phyloP scores from a whole-genome alignment of 495 filamentous ascomycete genomes.

The Aspergillus wentii region DNA sequence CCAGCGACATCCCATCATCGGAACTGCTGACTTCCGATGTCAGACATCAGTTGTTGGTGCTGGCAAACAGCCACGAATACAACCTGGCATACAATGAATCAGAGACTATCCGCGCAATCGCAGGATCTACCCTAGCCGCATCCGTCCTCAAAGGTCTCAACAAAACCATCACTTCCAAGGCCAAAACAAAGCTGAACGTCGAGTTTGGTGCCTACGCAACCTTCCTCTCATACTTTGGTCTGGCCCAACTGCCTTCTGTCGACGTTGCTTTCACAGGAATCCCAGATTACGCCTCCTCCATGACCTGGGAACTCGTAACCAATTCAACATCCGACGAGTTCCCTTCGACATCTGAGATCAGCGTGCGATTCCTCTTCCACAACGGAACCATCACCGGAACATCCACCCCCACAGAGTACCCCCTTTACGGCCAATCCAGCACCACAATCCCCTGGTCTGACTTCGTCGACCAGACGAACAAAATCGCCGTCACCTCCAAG shows the following conservation, averaged over 20 bases:
- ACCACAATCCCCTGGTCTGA: slow-evolving; percentile 35
- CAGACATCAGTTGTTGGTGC: slow-evolving; percentile 33
- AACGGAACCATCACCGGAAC: slow-evolving; percentile 41
- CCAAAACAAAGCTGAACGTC: slow-evolving; percentile 35
- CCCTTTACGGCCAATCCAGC: slow-evolving; percentile 37
- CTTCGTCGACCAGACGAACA: slow-evolving; percentile 35
- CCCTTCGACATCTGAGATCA: slow-evolving; percentile 27
- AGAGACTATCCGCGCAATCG: slow-evolving; percentile 43
- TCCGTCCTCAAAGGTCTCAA: slow-evolving; percentile 41
- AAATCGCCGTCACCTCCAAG: slow-evolving; percentile 34
- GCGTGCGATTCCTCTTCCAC: slow-evolving; percentile 50
- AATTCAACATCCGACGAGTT: slow-evolving; percentile 33
- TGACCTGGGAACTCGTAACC: slow-evolving; percentile 52
- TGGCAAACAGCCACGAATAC: slow-evolving; percentile 48
- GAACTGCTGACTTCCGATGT: slow-evolving; percentile 26
- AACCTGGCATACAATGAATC: slow-evolving; percentile 48
- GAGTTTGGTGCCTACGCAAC: slow-evolving; percentile 47
- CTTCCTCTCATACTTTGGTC: slow-evolving; percentile 50
- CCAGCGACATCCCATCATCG: slow-evolving; percentile 25
- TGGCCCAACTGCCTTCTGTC: slow-evolving; percentile 32
- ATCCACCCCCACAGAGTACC: slow-evolving; percentile 24
- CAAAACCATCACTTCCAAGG: slow-evolving; percentile 31
- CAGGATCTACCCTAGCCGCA: slow-evolving; percentile 43
- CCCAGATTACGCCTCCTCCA: slow-evolving; percentile 48
- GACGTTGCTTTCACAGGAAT: slow-evolving; percentile 41